Evolutionary conservation across 352 stramenopile species (phyloP), one percentile per base, ranked within the genome.

Genomic region (Halophytophthora polymorphica): DNA sequence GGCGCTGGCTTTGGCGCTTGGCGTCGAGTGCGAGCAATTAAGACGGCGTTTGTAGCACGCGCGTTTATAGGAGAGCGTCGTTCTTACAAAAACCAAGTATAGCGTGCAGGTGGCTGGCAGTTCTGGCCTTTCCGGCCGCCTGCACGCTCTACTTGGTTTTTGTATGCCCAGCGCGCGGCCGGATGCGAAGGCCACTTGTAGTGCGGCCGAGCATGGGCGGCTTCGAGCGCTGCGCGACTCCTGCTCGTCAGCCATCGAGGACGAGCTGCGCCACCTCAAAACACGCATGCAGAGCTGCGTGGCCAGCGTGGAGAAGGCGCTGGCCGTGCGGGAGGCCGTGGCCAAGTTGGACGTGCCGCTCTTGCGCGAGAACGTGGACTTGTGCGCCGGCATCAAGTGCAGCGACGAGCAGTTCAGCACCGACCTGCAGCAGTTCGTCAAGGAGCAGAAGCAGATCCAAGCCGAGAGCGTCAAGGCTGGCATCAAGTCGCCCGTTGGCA

Each of bases 151-250:
- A n/a, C n/a, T n/a, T n/a, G n/a, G n/a, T n/a, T n/a, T n/a, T n/a
- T n/a, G n/a, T n/a, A n/a, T n/a, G n/a, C n/a, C n/a, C n/a, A n/a
- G n/a, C n/a, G n/a, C n/a, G n/a, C n/a, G n/a, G n/a, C n/a, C n/a
- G n/a, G n/a, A n/a, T n/a, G n/a, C n/a, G n/a, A n/a, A n/a, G n/a
- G n/a, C n/a, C n/a, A n/a, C n/a, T n/a, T n/a, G n/a, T n/a, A n/a
- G n/a, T n/a, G n/a, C n/a, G n/a, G n/a, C n/a, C n/a, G n/a, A n/a
- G n/a, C n/a, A 88, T 88, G 77, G 86, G 75, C 61, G 77, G 77
- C 28, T 86, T 86, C 59, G 77, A 88, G 61, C 77, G 77, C 41
- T 88, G 64, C 74, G 75, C 52, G 78, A 81, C 51, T 88, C 85
- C 56, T 88, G 74, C 64, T 84, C 75, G 23, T 88, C 75, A 12